These are phyloP conservation scores for Fusarium newnesense DNA, from an alignment of 2,329 filamentous ascomycete species.

Conservation along the genomic window DNA sequence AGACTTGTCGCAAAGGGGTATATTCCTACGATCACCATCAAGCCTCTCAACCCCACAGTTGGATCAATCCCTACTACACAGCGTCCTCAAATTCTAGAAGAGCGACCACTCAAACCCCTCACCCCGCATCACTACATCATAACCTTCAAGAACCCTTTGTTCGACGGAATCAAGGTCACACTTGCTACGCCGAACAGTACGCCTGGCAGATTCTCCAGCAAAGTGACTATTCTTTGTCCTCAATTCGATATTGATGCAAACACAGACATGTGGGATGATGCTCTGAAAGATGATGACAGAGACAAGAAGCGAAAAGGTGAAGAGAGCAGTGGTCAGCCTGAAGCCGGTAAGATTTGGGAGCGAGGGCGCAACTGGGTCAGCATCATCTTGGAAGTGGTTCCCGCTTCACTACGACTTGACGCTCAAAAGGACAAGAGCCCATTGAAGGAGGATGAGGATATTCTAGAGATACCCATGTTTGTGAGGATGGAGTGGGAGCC, in stretches of 20 bases:
- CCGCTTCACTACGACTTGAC: slow-evolving; percentile 63
- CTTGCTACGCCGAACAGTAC: slow-evolving; percentile 85
- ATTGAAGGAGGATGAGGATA: slow-evolving; percentile 68
- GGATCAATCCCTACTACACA: slow-evolving; percentile 49
- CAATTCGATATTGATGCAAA: slow-evolving; percentile 95
- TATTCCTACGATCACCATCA: slow-evolving; percentile 83
- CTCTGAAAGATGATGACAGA: slow-evolving; percentile 68
- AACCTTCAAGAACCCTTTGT: slow-evolving; percentile 93
- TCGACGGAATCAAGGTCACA: slow-evolving; percentile 87
- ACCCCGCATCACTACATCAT: slow-evolving; percentile 81
- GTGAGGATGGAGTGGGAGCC: slow-evolving; percentile 91
- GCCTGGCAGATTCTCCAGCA: slow-evolving; percentile 78
- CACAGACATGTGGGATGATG: slow-evolving; percentile 89
- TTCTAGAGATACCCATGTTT: slow-evolving; percentile 92
- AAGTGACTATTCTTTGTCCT: slow-evolving; percentile 92
- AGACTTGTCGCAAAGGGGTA: slow-evolving; percentile 88
- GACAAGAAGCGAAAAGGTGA: slow-evolving; percentile 54
- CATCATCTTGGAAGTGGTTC: slow-evolving; percentile 89
- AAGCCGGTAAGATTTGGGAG: slow-evolving; percentile 97
- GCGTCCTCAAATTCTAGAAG: slow-evolving; percentile 46
- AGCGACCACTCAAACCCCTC: slow-evolving; percentile 62
- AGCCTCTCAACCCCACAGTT: slow-evolving; percentile 63
- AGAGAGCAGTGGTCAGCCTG: slow-evolving; percentile 65
- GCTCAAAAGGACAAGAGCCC: slow-evolving; percentile 55
- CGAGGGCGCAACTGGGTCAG: slow-evolving; percentile 93